Conservation (phyloP, 495 filamentous ascomycete species). For the Penicillium longicatenatum region DNA sequence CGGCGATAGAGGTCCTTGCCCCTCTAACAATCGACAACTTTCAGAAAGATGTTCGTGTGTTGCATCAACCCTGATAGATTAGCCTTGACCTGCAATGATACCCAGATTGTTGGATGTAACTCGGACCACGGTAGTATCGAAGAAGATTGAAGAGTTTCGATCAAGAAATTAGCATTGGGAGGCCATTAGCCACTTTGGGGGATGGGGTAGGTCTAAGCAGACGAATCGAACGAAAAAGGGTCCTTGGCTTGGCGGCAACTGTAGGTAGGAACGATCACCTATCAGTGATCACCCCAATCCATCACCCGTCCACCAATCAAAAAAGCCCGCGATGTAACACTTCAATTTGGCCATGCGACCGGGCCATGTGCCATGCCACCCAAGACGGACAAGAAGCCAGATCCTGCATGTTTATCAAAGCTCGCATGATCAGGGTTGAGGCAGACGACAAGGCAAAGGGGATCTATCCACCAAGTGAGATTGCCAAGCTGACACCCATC, state of each 20-base stretch:
- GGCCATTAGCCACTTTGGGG: neutral
- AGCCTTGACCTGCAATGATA: neutral
- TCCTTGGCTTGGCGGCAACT: neutral
- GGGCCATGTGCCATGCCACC: conserved; percentile 1
- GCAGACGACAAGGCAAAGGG: neutral
- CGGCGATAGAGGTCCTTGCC: neutral
- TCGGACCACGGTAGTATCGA: neutral
- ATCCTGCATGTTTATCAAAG: neutral
- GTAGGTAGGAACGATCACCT: neutral
- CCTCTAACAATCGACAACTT: neutral
- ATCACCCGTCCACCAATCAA: neutral
- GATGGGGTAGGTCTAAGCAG: neutral
- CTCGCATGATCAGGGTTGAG: neutral
- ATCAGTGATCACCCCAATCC: neutral
- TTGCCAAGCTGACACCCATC: neutral
- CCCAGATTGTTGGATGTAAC: neutral
- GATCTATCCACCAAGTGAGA: too few species aligned
- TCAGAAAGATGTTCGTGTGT: neutral
- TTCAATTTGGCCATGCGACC: neutral
- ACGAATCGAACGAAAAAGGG: neutral
- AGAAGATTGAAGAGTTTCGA: neutral
- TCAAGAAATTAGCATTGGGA: neutral
- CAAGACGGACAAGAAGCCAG: neutral
- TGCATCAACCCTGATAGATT: neutral
- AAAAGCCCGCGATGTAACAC: neutral